A percentile compares a stretch with the other conserved stretches of the same genome.
Conservation (phyloP, 2,329 filamentous ascomycete genomes). For the Penicillium sp. region DNA sequence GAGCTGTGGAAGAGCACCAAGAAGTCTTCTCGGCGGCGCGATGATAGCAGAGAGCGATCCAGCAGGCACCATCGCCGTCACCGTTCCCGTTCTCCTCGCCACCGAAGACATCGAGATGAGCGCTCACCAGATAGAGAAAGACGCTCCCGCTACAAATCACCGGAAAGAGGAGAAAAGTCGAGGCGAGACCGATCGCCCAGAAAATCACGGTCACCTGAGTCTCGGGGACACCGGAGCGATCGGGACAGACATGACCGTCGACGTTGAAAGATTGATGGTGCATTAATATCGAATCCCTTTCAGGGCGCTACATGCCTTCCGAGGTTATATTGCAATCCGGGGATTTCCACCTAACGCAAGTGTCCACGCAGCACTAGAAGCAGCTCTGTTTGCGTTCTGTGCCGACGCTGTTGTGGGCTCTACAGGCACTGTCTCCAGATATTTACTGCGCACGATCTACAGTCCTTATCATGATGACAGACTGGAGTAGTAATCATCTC, state of each 20-base stretch:
- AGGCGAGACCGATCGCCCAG: conserved; percentile 28
- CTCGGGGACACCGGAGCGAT: conserved; percentile 24
- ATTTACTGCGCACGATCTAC: not conserved
- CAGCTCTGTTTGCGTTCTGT: not conserved
- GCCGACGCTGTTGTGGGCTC: not conserved
- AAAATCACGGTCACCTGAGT: conserved; percentile 31
- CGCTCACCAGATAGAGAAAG: conserved; percentile 27
- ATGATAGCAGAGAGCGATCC: conserved; percentile 38
- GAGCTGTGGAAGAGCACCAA: conserved; percentile 52
- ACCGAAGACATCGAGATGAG: conserved; percentile 30
- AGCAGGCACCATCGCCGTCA: conserved; percentile 46
- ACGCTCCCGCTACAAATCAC: conserved; percentile 25
- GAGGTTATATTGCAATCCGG: not conserved
- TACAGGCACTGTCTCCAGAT: not conserved
- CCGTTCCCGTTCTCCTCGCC: conserved; percentile 36
- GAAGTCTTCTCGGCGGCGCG: conserved; percentile 37
- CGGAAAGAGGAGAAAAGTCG: conserved; percentile 28
- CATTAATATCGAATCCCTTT: not conserved
- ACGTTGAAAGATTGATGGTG: conserved; percentile 20
- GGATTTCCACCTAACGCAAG: not conserved
- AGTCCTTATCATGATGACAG: not conserved
- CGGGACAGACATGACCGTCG: conserved; percentile 34
- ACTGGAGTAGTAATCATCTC: too few relatives aligned
- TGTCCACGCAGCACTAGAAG: not conserved
- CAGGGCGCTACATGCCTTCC: not conserved